Evolutionary conservation across 495 filamentous ascomycete species (phyloP).

Genomic region (Bryoglossum gracile): DNA sequence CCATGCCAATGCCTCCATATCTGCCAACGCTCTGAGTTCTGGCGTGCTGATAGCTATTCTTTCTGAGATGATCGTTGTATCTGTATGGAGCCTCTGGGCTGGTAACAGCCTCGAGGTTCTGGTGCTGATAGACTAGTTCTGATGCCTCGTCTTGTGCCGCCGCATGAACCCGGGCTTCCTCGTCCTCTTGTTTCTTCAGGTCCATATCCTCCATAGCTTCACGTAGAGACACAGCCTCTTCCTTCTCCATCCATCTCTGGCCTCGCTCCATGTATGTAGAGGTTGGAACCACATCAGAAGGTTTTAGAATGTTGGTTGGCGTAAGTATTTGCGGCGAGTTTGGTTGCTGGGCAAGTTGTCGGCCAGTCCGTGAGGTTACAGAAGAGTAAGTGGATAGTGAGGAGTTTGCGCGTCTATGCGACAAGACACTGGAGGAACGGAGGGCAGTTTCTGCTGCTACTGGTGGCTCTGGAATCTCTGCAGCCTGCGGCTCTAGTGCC

Average conservation of each 20-base stretch:
- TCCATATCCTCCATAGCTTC: constrained; percentile 78
- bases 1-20: constrained; percentile 38
- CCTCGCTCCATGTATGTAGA: constrained; percentile 71
- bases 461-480: constrained; percentile 16
- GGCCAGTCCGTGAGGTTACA: constrained; percentile 27
- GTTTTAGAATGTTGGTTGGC: constrained; percentile 18
- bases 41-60: constrained; percentile 53
- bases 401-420: constrained; percentile 40
- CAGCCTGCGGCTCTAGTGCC: constrained; percentile 1
- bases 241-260: constrained; percentile 78
- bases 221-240: constrained; percentile 70
- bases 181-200: constrained; percentile 39
- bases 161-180: constrained; percentile 60
- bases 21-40: constrained; percentile 52
- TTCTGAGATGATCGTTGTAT: constrained; percentile 53
- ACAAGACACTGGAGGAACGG: constrained; percentile 44
- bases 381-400: constrained; percentile 25
- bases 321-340: not conserved
- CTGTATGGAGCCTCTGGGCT: constrained; percentile 41
- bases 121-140: constrained; percentile 79
- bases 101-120: constrained; percentile 52
- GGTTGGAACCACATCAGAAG: constrained; percentile 46
- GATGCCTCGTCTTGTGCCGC: constrained; percentile 82
- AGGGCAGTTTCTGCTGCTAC: constrained; percentile 20
- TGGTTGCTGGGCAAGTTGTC: constrained; percentile 41